Conservation (phyloP, 108 stramenopile genomes). For the Poteriospumella lacustris region DNA sequence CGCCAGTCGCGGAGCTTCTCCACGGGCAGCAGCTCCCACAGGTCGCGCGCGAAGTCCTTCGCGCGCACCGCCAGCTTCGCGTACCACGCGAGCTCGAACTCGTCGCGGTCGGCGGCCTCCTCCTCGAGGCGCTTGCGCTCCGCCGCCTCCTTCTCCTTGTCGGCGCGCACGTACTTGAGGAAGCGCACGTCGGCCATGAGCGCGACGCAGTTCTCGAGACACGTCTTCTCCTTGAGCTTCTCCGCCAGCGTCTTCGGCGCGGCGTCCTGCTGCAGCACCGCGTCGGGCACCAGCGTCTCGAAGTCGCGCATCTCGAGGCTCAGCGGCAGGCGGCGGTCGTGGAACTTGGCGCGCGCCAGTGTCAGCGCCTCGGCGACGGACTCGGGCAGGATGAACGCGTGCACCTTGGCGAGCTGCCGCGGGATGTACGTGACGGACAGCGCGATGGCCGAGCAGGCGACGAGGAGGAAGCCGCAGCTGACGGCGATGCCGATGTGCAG, state of each 20-base stretch:
- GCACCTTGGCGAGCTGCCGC: neutral
- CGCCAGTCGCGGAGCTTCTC: neutral
- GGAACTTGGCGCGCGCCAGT: neutral
- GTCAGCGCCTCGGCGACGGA: neutral
- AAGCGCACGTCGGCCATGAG: neutral
- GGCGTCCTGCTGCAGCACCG: neutral
- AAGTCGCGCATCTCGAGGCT: slow-evolving; percentile 1
- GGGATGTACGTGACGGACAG: neutral
- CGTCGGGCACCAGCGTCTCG: neutral
- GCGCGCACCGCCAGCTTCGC: neutral
- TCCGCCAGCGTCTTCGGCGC: neutral
- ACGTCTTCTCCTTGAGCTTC: slow-evolving; percentile 5
- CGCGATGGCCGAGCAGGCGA: neutral
- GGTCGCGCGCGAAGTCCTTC: neutral
- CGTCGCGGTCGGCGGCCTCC: neutral
- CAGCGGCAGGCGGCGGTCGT: neutral
- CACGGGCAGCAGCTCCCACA: neutral
- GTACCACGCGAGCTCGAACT: slow-evolving; percentile 16
- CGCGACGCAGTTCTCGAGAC: neutral
- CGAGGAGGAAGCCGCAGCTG: neutral
- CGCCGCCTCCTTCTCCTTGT: neutral
- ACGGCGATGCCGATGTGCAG: slow-evolving; percentile 4
- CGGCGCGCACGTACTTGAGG: slow-evolving; percentile 3
- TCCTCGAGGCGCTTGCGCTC: neutral
- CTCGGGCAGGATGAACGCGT: neutral